Evolutionary conservation across 1,139 yeast species (phyloP).

Genomic region (Protomyces pachydermus): DNA sequence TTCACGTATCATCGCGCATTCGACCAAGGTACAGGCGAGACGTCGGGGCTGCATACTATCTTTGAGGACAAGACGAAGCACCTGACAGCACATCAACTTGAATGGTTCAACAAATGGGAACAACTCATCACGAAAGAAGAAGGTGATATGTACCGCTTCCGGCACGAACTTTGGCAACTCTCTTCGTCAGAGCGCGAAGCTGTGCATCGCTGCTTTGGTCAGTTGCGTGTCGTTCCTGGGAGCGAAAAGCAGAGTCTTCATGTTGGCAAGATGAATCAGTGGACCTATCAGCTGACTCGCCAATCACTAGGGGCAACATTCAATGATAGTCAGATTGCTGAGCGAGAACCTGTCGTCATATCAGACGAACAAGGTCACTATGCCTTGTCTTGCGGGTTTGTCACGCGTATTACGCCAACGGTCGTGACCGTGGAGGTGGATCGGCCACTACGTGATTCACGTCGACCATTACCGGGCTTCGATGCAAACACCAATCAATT

Average conservation of each 20-base stretch:
- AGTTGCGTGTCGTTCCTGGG: conserved; percentile 20
- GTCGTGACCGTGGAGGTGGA: conserved; percentile 46
- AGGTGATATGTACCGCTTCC: conserved; percentile 49
- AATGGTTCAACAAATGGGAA: conserved; percentile 71
- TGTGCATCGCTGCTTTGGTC: conserved; percentile 46
- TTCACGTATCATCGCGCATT: conserved; percentile 53
- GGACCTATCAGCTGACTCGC: conserved; percentile 23
- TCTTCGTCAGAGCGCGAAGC: conserved; percentile 58
- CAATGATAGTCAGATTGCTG: conserved; percentile 34
- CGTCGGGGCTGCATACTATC: conserved; percentile 40
- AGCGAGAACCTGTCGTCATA: conserved; percentile 49
- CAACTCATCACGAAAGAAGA: conserved; percentile 70
- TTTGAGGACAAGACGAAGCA: conserved; percentile 52
- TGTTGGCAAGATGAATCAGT: conserved; percentile 15
- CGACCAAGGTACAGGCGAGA: conserved; percentile 53
- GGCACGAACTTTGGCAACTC: conserved; percentile 65
- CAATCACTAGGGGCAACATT: conserved; percentile 12
- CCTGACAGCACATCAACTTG: conserved; percentile 46
- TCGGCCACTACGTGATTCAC: conserved; percentile 50
- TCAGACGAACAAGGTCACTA: conserved; percentile 81
- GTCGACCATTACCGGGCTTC: conserved; percentile 45
- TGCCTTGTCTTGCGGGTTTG: conserved; percentile 61
- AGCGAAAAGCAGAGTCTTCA: conserved; percentile 12
- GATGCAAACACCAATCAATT: conserved; percentile 47
- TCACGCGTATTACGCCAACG: conserved; percentile 46